Evolutionary conservation across 805 yeast genomes (phyloP), one percentile per base, ranked within the genome.

Genomic region (Danielia oregonensis): DNA sequence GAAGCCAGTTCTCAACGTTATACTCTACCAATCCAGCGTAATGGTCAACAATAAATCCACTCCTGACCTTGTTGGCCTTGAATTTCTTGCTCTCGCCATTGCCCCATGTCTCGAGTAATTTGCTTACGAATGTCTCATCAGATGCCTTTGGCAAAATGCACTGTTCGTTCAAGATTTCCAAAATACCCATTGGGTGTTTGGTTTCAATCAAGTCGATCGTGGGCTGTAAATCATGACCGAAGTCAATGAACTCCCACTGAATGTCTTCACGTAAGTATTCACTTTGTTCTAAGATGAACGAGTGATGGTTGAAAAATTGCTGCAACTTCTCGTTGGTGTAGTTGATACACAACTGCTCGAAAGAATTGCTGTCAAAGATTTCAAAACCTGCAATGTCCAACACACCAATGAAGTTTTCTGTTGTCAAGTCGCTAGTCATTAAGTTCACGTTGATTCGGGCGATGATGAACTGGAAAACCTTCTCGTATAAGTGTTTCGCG

Each of bases 21-120:
- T 93, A 93, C 51, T 89, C 96, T n/a, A 93, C 99, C 37, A 79
- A 80, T 7, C 96, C 97, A 16, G 99, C 99, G 61, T 93, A 93
- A 61, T 93, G 99, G 39, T 83, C 80, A 14, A 93, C 68, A 5
- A 86, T 69, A 51, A 93, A 93, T 3, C 95, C 95, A 46, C 75
- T 78, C 39, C 81, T 72, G 29, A 80, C 70, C 46, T 83, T 81
- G 36, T 88, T 83, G 23, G 93, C 80, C 46, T 69, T 76, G 57
- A 83, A 93, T 53, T 83, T 66, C 12, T 52, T 42, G 24, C 55
- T 55, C 36, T 67, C 64, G 11, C 59, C 59, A 24, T 51, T 52
- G 30, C 72, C 82, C 76, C 94, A 83, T 35, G 78, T 74, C 10
- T 70, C 63, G 24, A 79, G 74, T 35, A 93, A 65, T 54, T 88